Percentiles rank a stretch among this genome's conserved stretches.
These are phyloP conservation scores for Xylariomycetidae sp. DNA, from an alignment of 2,329 filamentous ascomycete genomes.

Conservation along the genomic window DNA sequence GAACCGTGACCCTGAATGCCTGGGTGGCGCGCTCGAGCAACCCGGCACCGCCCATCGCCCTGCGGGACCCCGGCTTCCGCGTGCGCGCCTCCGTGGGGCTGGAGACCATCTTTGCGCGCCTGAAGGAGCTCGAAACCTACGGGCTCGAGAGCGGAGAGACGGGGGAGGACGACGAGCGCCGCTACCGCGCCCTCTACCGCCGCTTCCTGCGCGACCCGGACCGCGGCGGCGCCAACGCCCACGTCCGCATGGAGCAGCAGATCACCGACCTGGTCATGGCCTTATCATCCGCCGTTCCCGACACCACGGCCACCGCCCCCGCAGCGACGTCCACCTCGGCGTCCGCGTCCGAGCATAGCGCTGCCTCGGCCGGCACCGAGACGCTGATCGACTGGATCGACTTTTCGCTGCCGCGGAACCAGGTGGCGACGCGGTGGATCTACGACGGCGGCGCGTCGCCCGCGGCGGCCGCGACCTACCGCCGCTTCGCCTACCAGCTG, in stretches of 20 bases:
- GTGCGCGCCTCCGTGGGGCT: constrained; percentile 59
- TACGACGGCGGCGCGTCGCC: constrained; percentile 54
- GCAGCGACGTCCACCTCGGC: no score
- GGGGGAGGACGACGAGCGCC: constrained; percentile 41
- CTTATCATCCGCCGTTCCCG: constrained; percentile 57
- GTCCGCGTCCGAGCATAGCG: no score
- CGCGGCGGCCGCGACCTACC: constrained; percentile 48
- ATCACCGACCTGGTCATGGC: constrained; percentile 67
- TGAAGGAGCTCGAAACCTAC: constrained; percentile 51
- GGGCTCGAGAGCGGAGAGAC: constrained; percentile 45
- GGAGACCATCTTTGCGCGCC: constrained; percentile 49
- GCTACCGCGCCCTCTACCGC: constrained; percentile 58
- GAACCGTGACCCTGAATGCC: constrained; percentile 66
- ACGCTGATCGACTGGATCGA: constrained; percentile 76
- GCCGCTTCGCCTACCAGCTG: constrained; percentile 70
- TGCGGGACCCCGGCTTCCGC: constrained; percentile 51
- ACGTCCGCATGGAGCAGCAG: constrained; percentile 61
- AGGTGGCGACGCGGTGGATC: constrained; percentile 68
- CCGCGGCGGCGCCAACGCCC: constrained; percentile 56
- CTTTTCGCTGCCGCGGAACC: constrained; percentile 63
- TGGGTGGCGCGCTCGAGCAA: constrained; percentile 57
- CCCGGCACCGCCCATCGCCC: constrained; percentile 47
- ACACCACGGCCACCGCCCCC: no score
- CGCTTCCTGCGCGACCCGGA: constrained; percentile 64
- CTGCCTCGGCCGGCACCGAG: no score